Evolutionary conservation across 441 rosid genomes (phyloP).

Genomic region (Daphne laureola): DNA sequence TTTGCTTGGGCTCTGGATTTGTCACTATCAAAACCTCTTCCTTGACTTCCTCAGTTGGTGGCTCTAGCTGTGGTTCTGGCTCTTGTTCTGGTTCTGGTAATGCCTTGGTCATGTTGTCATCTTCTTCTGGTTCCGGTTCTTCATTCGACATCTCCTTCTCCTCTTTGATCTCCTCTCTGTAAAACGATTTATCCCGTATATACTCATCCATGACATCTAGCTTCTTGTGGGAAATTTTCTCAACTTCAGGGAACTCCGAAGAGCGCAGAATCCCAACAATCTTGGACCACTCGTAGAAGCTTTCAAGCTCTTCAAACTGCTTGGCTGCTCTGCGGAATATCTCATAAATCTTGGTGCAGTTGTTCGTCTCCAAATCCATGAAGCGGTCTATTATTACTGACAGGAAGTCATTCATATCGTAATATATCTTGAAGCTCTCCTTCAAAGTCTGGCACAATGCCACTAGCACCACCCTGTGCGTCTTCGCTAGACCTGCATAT

Average conservation of each 20-base stretch:
- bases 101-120: constrained; percentile 43
- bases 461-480: constrained; percentile 57
- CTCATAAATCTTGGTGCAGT: constrained; percentile 55
- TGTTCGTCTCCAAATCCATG: constrained; percentile 62
- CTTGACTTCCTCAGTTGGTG: constrained; percentile 22
- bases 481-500: constrained; percentile 50
- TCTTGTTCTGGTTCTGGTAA: constrained; percentile 47
- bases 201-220: constrained; percentile 81
- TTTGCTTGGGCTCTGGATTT: constrained; percentile 8
- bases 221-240: constrained; percentile 66
- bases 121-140: constrained; percentile 31
- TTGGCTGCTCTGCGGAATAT: constrained; percentile 53
- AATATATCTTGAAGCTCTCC: constrained; percentile 76
- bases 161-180: constrained; percentile 22
- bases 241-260: constrained; percentile 76
- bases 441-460: constrained; percentile 64
- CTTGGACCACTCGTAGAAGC: constrained; percentile 68
- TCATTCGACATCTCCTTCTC: constrained; percentile 21
- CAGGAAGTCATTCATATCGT: constrained; percentile 53
- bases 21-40: constrained; percentile 7
- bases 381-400: constrained; percentile 66
- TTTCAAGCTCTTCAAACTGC: constrained; percentile 72
- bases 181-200: constrained; percentile 53
- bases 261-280: constrained; percentile 54
- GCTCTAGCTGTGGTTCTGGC: constrained; percentile 20